A percentile compares a stretch with the other conserved stretches of the same genome.
phyloP scores from a whole-genome alignment of 371 early-diverging fungal genomes.

The Mycotypha africana region DNA sequence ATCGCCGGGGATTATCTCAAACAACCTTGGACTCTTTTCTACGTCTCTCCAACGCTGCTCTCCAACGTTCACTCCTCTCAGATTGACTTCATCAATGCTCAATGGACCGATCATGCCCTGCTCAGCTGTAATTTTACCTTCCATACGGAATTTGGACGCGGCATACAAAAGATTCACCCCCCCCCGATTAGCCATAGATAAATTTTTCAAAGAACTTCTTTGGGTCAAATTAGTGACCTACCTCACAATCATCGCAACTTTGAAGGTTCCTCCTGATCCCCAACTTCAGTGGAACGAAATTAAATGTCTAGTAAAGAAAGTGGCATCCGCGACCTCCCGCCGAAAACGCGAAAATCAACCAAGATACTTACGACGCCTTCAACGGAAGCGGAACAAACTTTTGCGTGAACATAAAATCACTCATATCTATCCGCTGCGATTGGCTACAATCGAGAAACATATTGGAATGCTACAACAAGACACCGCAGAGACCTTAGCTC shows the following conservation, averaged over 20 bases:
- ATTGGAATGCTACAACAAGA: constrained; percentile 3
- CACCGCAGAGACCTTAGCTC: not conserved
- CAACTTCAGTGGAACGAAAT: not conserved
- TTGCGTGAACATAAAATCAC: not conserved
- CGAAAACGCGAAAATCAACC: too few species aligned
- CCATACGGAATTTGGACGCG: not conserved
- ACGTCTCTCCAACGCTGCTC: too few species aligned
- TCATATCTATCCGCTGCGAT: not conserved
- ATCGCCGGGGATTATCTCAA: too few species aligned
- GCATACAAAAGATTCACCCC: not conserved
- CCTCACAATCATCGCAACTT: not conserved
- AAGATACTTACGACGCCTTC: not conserved
- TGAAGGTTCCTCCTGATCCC: not conserved
- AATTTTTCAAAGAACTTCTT: not conserved
- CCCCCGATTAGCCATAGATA: not conserved
- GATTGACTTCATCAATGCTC: not conserved
- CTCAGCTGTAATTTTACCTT: not conserved
- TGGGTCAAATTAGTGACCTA: not conserved
- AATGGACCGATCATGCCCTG: constrained; percentile 1
- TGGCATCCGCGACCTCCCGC: not conserved
- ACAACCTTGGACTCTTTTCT: too few species aligned
- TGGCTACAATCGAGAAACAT: not conserved
- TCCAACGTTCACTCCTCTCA: too few species aligned
- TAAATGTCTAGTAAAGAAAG: not conserved
- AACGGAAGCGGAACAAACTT: not conserved